Conservation (phyloP, 805 yeast genomes). For the Teunomyces tritomae region DNA sequence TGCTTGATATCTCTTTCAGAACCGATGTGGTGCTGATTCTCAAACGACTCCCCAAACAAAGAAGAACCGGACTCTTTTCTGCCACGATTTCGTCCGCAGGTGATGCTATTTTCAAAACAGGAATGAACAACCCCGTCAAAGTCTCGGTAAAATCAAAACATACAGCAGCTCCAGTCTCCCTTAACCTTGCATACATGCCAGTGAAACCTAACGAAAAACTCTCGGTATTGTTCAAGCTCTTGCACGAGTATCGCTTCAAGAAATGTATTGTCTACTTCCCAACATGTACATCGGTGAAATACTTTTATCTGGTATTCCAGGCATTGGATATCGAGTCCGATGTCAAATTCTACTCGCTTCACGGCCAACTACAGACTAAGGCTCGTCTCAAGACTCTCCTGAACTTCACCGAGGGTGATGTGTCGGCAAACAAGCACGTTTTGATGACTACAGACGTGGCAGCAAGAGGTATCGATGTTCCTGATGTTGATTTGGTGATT, state of each 20-base stretch:
- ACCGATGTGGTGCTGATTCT: slow-evolving; percentile 67
- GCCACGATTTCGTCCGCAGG: slow-evolving; percentile 91
- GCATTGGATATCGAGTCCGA: slow-evolving; percentile 31
- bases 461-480: slow-evolving; percentile 93
- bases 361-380: slow-evolving; percentile 84
- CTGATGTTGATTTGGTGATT: slow-evolving; percentile 90
- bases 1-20: slow-evolving; percentile 75
- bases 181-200: slow-evolving; percentile 59
- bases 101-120: slow-evolving; percentile 73
- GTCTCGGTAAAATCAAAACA: slow-evolving; percentile 64
- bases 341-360: slow-evolving; percentile 65
- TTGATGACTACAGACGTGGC: slow-evolving; percentile 97
- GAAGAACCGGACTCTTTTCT: slow-evolving; percentile 90
- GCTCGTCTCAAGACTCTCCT: slow-evolving; percentile 73
- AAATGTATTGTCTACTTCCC: slow-evolving; percentile 92
- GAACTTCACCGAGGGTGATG: slow-evolving; percentile 51
- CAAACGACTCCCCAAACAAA: slow-evolving; percentile 76
- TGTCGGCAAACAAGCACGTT: slow-evolving; percentile 47
- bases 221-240: slow-evolving; percentile 51
- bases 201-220: slow-evolving; percentile 62
- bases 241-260: slow-evolving; percentile 55
- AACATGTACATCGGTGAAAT: slow-evolving; percentile 80
- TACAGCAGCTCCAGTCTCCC: slow-evolving; percentile 57
- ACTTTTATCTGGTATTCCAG: slow-evolving; percentile 61
- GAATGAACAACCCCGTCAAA: slow-evolving; percentile 90